Evolutionary conservation across 805 yeast genomes (phyloP), one percentile per base, ranked within the genome.

Genomic region (Pichia deserticola): DNA sequence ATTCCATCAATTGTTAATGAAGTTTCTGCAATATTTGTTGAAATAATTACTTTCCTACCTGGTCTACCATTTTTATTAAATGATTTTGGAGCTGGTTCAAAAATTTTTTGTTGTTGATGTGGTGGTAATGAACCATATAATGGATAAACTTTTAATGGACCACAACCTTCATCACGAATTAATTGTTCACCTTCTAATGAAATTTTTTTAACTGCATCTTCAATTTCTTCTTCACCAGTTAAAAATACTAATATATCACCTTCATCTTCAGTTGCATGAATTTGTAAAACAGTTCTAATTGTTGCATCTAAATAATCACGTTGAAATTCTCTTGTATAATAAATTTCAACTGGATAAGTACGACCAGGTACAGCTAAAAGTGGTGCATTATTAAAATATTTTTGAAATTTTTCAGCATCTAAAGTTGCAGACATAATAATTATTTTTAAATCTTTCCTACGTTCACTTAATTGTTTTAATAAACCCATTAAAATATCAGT

Each of bases 211-310:
- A 95, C 89, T 0, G 98, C 97, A 60, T 92, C 97, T 69, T 93
- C 99, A 64, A 92, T 93, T 69, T 90, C 98, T 63, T 90, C 98
- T 69, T 90, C 97, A 76, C 98, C 98, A 0, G 97, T 90, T 58
- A 90, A 73, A 62, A 90, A 90, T 47, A 90, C 66, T 44, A 90
- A 68, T 49, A 90, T 82, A 66, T 90, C 98, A 55, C 98, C 98
- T 54, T 82, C 89, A 41, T 82, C 95, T 63, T 92, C 98, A 28
- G 97, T 89, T 30, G 97, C 96, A 70, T 93, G 99, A 55, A 92
- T 93, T 68, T 92, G 98, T 56, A 93, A 72, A 9, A 92, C 98
- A 0, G 98, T 93, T 57, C 97, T 78, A 52, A 93, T 88, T 1
- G 98, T 96, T 29, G 97, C 88, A 63, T 92, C 97, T 58, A 92